phyloP scores from a whole-genome alignment of 2,329 filamentous ascomycete genomes.

The Leptographium flavum region DNA sequence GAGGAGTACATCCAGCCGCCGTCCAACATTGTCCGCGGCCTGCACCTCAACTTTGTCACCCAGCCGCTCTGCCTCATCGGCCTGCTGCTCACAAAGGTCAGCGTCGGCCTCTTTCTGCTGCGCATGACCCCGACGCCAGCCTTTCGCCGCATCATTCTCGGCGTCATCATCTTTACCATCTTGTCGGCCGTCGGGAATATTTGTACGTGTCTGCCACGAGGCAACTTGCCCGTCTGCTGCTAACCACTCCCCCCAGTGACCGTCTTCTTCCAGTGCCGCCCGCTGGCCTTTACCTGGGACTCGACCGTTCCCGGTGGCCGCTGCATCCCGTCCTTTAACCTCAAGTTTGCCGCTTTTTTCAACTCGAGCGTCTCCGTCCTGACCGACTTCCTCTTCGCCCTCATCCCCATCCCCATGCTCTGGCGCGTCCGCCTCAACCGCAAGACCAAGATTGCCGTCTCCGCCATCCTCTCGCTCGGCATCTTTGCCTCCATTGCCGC shows the following conservation, averaged over 20 bases:
- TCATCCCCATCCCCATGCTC: constrained; percentile 16
- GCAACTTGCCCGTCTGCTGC: not conserved
- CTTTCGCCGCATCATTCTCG: constrained; percentile 12
- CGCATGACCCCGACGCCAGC: constrained; percentile 12
- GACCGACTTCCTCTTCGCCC: constrained; percentile 16
- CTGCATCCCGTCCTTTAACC: constrained; percentile 13
- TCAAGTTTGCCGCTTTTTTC: constrained; percentile 15
- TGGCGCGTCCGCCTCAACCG: constrained; percentile 17
- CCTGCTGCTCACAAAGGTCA: constrained; percentile 16
- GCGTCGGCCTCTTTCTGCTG: constrained; percentile 17
- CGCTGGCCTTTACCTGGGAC: constrained; percentile 14
- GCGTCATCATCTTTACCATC: constrained; percentile 14
- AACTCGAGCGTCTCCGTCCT: constrained; percentile 12
- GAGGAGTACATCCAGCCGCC: constrained; percentile 14
- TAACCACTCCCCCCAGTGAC: constrained; percentile 9
- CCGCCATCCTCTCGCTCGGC: constrained; percentile 14
- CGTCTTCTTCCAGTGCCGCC: constrained; percentile 15
- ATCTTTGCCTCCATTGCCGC: constrained; percentile 15
- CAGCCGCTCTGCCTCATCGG: constrained; percentile 17
- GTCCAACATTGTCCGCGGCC: constrained; percentile 12
- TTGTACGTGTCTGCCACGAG: constrained; percentile 5
- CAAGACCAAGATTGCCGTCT: constrained; percentile 14
- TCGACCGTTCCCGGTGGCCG: constrained; percentile 8
- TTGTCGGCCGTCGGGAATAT: constrained; percentile 14
- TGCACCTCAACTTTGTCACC: constrained; percentile 19